A percentile compares a stretch with the other conserved stretches of the same genome.
Evolutionary conservation across 2,329 filamentous ascomycete genomes (phyloP).

Genomic region (Cytospora schulzeri): DNA sequence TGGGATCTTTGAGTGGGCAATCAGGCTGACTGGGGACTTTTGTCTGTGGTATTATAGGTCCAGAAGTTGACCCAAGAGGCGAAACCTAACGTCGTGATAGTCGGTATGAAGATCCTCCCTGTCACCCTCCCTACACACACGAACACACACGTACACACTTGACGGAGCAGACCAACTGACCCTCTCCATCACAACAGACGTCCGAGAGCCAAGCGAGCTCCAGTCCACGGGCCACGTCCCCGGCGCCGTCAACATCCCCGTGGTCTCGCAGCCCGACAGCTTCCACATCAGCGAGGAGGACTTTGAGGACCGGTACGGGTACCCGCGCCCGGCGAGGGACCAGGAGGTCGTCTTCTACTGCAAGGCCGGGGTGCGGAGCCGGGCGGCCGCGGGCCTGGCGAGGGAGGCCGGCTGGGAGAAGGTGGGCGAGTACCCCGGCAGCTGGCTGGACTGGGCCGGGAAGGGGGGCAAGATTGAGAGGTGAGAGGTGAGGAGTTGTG

Average conservation of each 20-base stretch:
- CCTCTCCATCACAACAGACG: constrained; percentile 50
- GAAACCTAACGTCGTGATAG: constrained; percentile 43
- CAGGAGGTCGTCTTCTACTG: constrained; percentile 82
- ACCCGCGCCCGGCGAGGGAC: constrained; percentile 62
- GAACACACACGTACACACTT: background rate
- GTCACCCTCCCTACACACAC: background rate
- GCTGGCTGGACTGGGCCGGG: constrained; percentile 80
- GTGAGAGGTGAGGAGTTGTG: constrained; percentile 33
- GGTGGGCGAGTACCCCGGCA: constrained; percentile 73
- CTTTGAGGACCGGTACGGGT: constrained; percentile 82
- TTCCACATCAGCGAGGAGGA: constrained; percentile 76
- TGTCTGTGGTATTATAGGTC: constrained; percentile 38
- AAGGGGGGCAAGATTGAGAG: constrained; percentile 66
- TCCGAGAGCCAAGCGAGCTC: constrained; percentile 73
- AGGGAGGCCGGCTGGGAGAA: constrained; percentile 72
- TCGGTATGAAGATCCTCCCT: constrained; percentile 43
- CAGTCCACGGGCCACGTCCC: constrained; percentile 72
- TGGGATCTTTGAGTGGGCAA: no score
- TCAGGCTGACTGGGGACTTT: background rate
- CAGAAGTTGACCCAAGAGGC: constrained; percentile 40
- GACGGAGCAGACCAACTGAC: background rate
- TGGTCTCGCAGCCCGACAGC: constrained; percentile 75
- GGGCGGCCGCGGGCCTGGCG: constrained; percentile 76
- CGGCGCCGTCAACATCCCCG: constrained; percentile 77
- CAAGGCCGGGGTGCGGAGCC: constrained; percentile 83